Evolutionary conservation across 805 yeast genomes (phyloP).

Genomic region (Danielia reshetovae): DNA sequence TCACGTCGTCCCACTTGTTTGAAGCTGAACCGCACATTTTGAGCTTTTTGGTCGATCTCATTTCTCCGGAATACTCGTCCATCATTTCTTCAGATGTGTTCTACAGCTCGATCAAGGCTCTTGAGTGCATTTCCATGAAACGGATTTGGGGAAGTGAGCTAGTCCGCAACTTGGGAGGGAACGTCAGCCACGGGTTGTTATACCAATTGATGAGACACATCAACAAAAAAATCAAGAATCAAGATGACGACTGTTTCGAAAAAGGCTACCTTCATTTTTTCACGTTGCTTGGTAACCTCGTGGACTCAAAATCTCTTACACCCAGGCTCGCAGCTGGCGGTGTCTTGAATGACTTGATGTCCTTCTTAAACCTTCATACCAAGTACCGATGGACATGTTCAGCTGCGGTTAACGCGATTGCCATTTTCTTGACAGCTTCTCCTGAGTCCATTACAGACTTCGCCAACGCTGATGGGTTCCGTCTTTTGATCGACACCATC

Average conservation of each 20-base stretch:
- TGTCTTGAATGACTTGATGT: constrained; percentile 58
- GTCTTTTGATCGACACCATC: constrained; percentile 53
- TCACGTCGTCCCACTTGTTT: constrained; percentile 60
- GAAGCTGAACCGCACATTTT: constrained; percentile 69
- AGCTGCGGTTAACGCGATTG: constrained; percentile 59
- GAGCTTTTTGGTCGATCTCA: constrained; percentile 63
- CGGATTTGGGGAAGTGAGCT: constrained; percentile 74
- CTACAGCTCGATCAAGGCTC: constrained; percentile 57
- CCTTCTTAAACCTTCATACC: constrained; percentile 52
- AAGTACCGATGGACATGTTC: constrained; percentile 54
- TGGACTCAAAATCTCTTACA: constrained; percentile 52
- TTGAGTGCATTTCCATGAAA: constrained; percentile 65
- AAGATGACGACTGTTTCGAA: constrained; percentile 28
- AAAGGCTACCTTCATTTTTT: constrained; percentile 54
- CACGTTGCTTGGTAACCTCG: constrained; percentile 57
- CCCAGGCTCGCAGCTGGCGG: constrained; percentile 72
- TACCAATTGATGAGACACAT: constrained; percentile 68
- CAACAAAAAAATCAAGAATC: constrained; percentile 45
- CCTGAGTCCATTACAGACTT: constrained; percentile 58
- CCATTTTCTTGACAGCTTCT: constrained; percentile 39
- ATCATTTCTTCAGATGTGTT: constrained; percentile 50
- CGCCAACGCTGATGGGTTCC: constrained; percentile 63
- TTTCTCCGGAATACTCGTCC: constrained; percentile 57
- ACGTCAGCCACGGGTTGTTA: constrained; percentile 78
- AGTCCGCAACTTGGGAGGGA: constrained; percentile 74